Conservation (phyloP, 2,329 filamentous ascomycete species). For the Cylindrodendrum hubeiense region DNA sequence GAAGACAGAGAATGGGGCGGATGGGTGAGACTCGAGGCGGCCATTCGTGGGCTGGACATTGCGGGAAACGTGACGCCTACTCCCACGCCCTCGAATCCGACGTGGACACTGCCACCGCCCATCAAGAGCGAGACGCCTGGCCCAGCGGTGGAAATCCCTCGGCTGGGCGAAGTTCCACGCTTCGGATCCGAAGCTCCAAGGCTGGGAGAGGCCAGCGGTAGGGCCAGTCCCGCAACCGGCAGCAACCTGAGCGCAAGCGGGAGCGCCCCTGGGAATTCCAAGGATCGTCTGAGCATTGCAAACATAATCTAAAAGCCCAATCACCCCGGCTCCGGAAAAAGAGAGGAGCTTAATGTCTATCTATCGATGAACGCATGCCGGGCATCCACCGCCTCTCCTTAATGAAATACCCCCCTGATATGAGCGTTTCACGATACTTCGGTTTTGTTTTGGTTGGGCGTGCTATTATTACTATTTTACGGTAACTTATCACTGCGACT, state of each 20-base stretch:
- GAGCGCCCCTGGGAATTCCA: slow-evolving; percentile 34
- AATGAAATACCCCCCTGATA: slow-evolving; percentile 21
- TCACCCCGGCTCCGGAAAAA: neutral
- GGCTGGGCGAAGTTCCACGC: slow-evolving; percentile 47
- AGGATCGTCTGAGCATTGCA: slow-evolving; percentile 56
- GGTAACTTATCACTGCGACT: neutral
- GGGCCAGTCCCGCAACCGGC: slow-evolving; percentile 44
- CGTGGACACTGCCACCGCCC: slow-evolving; percentile 52
- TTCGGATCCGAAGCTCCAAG: slow-evolving; percentile 45
- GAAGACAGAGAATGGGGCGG: slow-evolving; percentile 80
- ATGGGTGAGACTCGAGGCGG: slow-evolving; percentile 79
- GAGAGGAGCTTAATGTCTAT: slow-evolving; percentile 40
- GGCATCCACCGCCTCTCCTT: slow-evolving; percentile 1
- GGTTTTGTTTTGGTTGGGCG: neutral
- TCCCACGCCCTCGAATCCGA: slow-evolving; percentile 48
- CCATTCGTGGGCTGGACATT: slow-evolving; percentile 48
- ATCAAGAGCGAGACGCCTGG: slow-evolving; percentile 51
- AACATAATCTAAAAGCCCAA: slow-evolving; percentile 55
- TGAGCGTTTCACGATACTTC: slow-evolving; percentile 15
- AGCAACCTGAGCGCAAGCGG: slow-evolving; percentile 38
- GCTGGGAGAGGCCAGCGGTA: slow-evolving; percentile 40
- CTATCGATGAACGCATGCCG: slow-evolving; percentile 8
- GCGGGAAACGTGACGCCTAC: slow-evolving; percentile 44
- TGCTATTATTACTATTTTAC: neutral
- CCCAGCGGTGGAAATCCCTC: slow-evolving; percentile 43